Base-by-base conservation (phyloP, 2,329 filamentous ascomycete species). In the Ceratocystis destructans region DNA sequence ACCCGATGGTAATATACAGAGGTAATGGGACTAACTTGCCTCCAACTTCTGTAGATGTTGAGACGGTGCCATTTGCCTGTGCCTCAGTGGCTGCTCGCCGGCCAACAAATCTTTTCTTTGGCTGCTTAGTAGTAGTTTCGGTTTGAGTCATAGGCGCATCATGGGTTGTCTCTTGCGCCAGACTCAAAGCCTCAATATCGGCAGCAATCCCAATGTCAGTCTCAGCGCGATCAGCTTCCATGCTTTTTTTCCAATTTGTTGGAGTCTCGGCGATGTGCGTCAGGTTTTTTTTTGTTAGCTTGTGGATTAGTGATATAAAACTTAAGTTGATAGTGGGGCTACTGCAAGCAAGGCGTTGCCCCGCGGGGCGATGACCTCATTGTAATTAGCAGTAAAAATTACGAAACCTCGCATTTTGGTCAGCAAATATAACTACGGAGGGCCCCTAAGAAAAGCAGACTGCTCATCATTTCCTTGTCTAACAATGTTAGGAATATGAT, bases 91-190 rank as follows among this genome's bases (percentile, higher is more conserved):
- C 89, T 25, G 89, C 83, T 71, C 87, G 85, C 70, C 90, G 82
- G 37, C 94, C 94, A 20, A 99, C 87, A 71, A 99, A 99, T 67
- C 93, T 84, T 76, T 93, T 92, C 79, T 89, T 96, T 25, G 94
- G 94, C 72, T 93, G 88, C 73, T 82, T 89, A n/a, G 28, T 31
- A 48, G 67, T 55, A 55, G 57, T 50, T 59, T 68, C 67, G 10
- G 63, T 25, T 59, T 59, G 25, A 8, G 55, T n/a, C 7, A 31
- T 20, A 59, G 55, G 55, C 31, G 55, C 33, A 31, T 31, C 31
- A 8, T 8, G 6, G 37, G 65, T 48, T 3, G 65, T 37, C 33
- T 83, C 69, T 31, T 68, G 50, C 28, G 67, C 55, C n/a, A 66
- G 64, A 41, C 64, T 65, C 12, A 68, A 64, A 12, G 69, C 80